Evolutionary conservation across 371 early-diverging fungal genomes (phyloP).

Genomic region (Syncephalastrum monosporum): DNA sequence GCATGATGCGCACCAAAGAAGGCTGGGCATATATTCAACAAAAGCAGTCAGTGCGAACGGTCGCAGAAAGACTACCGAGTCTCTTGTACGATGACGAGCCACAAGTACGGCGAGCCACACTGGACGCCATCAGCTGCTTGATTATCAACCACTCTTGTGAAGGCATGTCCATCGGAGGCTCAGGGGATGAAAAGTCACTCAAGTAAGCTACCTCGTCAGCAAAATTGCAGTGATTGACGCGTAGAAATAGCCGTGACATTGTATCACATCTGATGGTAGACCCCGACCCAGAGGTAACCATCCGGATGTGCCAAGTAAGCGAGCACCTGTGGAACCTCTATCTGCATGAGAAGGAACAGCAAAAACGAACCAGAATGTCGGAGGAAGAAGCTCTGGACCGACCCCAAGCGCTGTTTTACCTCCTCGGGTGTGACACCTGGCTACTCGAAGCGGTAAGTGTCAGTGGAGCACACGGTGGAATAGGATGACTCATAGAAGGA

Average conservation of each 20-base stretch:
- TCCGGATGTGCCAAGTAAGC: conserved; percentile 50
- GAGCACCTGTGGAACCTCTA: conserved; percentile 51
- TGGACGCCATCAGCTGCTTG: conserved; percentile 57
- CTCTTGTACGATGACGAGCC: conserved; percentile 60
- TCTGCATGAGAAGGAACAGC: conserved; percentile 29
- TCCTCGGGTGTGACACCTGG: conserved; percentile 44
- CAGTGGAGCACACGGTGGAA: background rate
- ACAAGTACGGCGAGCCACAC: conserved; percentile 56
- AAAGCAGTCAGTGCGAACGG: conserved; percentile 21
- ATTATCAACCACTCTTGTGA: conserved; percentile 47
- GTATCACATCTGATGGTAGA: conserved; percentile 50
- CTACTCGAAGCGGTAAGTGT: conserved; percentile 47
- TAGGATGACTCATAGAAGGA: background rate
- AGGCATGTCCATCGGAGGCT: conserved; percentile 27
- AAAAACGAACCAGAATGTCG: conserved; percentile 25
- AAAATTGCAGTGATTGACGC: background rate
- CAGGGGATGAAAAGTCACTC: conserved; percentile 19
- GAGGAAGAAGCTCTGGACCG: conserved; percentile 2
- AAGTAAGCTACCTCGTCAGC: conserved; percentile 18
- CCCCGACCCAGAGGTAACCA: conserved; percentile 56
- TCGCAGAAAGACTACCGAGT: conserved; percentile 36
- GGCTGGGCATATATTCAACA: conserved; percentile 44
- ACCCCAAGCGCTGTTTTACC: conserved; percentile 41
- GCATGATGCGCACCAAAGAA: conserved; percentile 28
- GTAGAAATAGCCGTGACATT: conserved; percentile 31